A percentile compares a stretch with the other conserved stretches of the same genome.
Evolutionary conservation across 2,329 filamentous ascomycete genomes (phyloP).

Genomic region (Fusarium tuaranense): DNA sequence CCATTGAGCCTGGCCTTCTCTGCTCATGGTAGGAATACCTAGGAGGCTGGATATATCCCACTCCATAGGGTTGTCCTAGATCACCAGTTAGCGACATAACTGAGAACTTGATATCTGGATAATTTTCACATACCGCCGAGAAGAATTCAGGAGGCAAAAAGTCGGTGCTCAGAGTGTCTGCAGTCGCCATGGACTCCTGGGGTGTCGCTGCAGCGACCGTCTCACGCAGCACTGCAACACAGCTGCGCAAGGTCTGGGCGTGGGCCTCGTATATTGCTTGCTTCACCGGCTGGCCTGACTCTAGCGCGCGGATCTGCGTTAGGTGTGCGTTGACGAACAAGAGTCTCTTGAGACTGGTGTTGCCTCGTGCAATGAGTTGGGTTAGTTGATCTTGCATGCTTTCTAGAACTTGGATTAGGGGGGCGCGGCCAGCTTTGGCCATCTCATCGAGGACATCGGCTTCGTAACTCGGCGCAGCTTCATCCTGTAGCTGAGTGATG

Average conservation of each 20-base stretch:
- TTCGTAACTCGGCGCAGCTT: slow-evolving; percentile 28
- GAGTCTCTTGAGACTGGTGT: slow-evolving; percentile 40
- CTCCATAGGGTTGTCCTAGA: slow-evolving; percentile 38
- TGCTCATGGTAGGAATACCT: slow-evolving; percentile 30
- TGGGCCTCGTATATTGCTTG: slow-evolving; percentile 38
- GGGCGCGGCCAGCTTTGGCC: slow-evolving; percentile 34
- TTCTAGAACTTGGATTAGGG: slow-evolving; percentile 37
- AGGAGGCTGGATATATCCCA: slow-evolving; percentile 44
- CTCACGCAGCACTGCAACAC: slow-evolving; percentile 33
- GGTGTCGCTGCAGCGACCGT: slow-evolving; percentile 29
- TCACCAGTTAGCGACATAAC: slow-evolving; percentile 10
- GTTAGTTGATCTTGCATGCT: slow-evolving; percentile 31
- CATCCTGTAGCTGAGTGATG: slow-evolving; percentile 41
- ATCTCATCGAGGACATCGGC: slow-evolving; percentile 41
- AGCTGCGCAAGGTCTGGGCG: slow-evolving; percentile 33
- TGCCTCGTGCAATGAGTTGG: slow-evolving; percentile 35
- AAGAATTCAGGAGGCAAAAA: slow-evolving; percentile 34
- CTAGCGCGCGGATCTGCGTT: slow-evolving; percentile 40
- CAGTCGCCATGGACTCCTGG: slow-evolving; percentile 23
- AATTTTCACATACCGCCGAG: slow-evolving; percentile 26
- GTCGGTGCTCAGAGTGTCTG: slow-evolving; percentile 30
- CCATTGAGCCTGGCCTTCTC: slow-evolving; percentile 27
- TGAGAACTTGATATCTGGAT: neutral
- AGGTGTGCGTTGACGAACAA: slow-evolving; percentile 40
- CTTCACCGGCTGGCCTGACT: slow-evolving; percentile 35